These are phyloP conservation scores for Hypoxylon sp. DNA, from an alignment of 2,329 filamentous ascomycete genomes.

Conservation along the genomic window DNA sequence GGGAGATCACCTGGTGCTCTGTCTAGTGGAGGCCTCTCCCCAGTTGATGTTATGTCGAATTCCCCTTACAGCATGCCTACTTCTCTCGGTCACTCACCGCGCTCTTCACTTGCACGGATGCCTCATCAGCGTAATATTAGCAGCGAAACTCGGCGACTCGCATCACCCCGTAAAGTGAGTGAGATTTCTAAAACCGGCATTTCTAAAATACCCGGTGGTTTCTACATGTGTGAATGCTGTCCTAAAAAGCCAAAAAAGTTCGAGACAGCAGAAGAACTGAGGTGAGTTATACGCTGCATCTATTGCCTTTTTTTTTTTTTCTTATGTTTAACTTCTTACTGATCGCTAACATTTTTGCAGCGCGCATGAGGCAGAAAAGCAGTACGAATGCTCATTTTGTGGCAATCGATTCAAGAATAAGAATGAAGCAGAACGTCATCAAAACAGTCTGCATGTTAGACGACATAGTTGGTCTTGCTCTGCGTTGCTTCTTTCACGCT, in stretches of 20 bases:
- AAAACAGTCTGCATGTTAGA: constrained; percentile 92
- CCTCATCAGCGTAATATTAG: constrained; percentile 63
- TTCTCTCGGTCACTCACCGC: constrained; percentile 64
- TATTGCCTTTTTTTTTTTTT: background rate
- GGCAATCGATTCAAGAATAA: constrained; percentile 99
- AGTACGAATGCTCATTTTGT: constrained; percentile 93
- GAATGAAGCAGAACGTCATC: constrained; percentile 95
- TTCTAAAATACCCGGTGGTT: constrained; percentile 64
- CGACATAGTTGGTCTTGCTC: constrained; percentile 98
- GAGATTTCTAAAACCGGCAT: constrained; percentile 63
- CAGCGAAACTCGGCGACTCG: constrained; percentile 56
- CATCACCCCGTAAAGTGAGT: constrained; percentile 65
- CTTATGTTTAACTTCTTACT: constrained; percentile 26
- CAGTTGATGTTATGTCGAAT: constrained; percentile 56
- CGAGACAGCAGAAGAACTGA: constrained; percentile 83
- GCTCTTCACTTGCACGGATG: constrained; percentile 59
- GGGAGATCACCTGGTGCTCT: constrained; percentile 64
- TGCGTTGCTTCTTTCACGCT: constrained; percentile 74
- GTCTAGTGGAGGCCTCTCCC: constrained; percentile 60
- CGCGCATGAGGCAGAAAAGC: constrained; percentile 92
- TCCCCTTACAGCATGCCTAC: constrained; percentile 65
- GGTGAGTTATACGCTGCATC: constrained; percentile 66
- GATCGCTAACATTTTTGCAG: constrained; percentile 62
- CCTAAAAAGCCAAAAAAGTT: constrained; percentile 98
- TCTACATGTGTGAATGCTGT: constrained; percentile 89